These are phyloP conservation scores for Microcera coccophila DNA, from an alignment of 2,329 filamentous ascomycete species.

Conservation along the genomic window DNA sequence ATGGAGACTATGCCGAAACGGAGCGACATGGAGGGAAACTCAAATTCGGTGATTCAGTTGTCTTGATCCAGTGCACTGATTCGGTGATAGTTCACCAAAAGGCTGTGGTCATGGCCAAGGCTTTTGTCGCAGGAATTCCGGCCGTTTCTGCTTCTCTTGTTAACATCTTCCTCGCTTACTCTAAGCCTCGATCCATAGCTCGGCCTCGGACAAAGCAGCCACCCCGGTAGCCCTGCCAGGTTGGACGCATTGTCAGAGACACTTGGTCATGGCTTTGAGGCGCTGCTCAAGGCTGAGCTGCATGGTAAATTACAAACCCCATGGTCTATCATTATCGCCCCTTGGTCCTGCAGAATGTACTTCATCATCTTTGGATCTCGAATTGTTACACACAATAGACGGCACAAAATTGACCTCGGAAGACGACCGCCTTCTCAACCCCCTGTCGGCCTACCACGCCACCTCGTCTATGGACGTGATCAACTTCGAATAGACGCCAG, in stretches of 20 bases:
- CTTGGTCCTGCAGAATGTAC: not conserved
- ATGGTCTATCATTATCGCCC: not conserved
- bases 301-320: not conserved
- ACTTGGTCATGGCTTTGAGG: not conserved
- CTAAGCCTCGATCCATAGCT: not conserved
- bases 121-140: not conserved
- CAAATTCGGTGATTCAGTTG: constrained; percentile 8
- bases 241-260: not conserved
- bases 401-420: not conserved
- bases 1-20: constrained; percentile 7
- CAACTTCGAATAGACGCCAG: constrained; percentile 31
- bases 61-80: constrained; percentile 5
- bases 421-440: constrained; percentile 10
- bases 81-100: not conserved
- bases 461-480: constrained; percentile 14
- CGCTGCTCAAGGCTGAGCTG: not conserved
- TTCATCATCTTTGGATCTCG: not conserved
- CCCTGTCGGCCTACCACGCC: constrained; percentile 12
- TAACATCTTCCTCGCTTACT: not conserved
- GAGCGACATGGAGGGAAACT: no score
- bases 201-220: not conserved
- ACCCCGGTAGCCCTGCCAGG: not conserved
- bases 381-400: not conserved
- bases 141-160: not conserved
- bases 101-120: not conserved